These are phyloP conservation scores for Metschnikowia noctiluminum DNA, from an alignment of 805 yeast species.

Conservation along the genomic window DNA sequence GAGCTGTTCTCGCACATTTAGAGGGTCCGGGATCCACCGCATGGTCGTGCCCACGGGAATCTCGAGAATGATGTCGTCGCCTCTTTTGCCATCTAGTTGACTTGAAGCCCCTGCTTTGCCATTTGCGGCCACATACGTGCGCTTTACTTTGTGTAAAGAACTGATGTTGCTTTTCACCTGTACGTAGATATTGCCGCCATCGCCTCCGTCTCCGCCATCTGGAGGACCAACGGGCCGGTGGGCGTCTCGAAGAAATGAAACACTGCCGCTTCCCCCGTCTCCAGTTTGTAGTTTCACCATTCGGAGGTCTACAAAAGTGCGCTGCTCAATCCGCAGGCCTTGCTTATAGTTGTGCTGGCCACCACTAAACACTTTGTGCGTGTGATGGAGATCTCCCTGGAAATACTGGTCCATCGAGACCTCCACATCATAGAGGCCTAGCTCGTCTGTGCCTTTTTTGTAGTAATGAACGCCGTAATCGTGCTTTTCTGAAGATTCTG, in stretches of 20 bases:
- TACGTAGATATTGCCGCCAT: constrained; percentile 83
- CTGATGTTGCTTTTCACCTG: constrained; percentile 72
- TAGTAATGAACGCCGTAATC: constrained; percentile 9
- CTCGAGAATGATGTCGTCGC: constrained; percentile 71
- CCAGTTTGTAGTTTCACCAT: constrained; percentile 72
- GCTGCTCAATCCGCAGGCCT: constrained; percentile 34
- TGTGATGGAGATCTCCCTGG: constrained; percentile 38
- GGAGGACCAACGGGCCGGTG: constrained; percentile 89
- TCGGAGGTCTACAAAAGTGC: constrained; percentile 46
- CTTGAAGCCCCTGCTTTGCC: constrained; percentile 71
- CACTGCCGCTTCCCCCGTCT: constrained; percentile 82
- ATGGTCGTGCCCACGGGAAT: constrained; percentile 92
- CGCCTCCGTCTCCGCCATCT: constrained; percentile 98
- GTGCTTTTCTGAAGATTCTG: neutral
- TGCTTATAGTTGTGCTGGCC: constrained; percentile 24
- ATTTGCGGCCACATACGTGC: constrained; percentile 64
- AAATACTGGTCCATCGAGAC: constrained; percentile 35
- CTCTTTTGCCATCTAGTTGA: constrained; percentile 84
- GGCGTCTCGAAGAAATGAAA: constrained; percentile 84
- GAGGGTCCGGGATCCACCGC: constrained; percentile 80
- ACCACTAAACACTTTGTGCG: constrained; percentile 37
- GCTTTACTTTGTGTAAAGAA: constrained; percentile 66
- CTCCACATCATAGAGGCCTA: constrained; percentile 12
- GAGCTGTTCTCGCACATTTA: constrained; percentile 34
- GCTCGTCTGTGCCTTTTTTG: constrained; percentile 8